Base-by-base conservation (phyloP, 1,139 yeast species). In the Saccharomyces pastorianus region DNA sequence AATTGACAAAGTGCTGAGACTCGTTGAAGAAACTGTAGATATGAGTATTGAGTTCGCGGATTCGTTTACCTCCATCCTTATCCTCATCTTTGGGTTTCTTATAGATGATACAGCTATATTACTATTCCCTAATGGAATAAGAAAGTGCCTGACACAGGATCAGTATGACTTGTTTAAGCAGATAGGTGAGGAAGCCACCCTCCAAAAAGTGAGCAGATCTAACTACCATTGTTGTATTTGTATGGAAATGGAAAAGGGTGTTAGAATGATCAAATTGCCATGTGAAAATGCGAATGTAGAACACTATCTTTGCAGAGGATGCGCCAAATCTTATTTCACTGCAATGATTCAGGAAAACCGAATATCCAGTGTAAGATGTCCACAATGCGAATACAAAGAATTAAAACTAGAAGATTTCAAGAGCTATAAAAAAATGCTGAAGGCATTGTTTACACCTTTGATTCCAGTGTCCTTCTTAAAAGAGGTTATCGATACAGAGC, bases 161-260 rank as follows among this genome's bases (percentile, higher is more conserved):
- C 56, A 60, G 26, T 73, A 58, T 53, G 47, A 55, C 1, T 32
- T 29, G 3, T 64, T 67, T 17, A 47, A 53, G 2, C 32, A 53
- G 1, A 62, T 66, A 44, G 66, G 73, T 56, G 47, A 55, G 4
- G 31, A 56, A 5, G 68, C 69, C 0, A 56, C 65, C n/a, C 57
- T 63, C 23, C 58, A 65, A 0, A 69, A 71, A 17, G 79, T 80
- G 60, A 61, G 74, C 5, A 54, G 59, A 11, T 64, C 67, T 32
- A 74, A 84, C 2, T 82, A 76, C 60, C 62, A 70, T 2, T 85
- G 90, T 64, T 81, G 78, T 20, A 83, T 84, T 1, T 84, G 90
- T 61, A 83, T 82, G 61, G 76, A 73, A 41, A 75, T 72, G 46
- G 70, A 70, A 53, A 79, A 78, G 58, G 90, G 91, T 1, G 51